phyloP scores from a whole-genome alignment of 495 filamentous ascomycete genomes.

The Daldinia grandis region DNA sequence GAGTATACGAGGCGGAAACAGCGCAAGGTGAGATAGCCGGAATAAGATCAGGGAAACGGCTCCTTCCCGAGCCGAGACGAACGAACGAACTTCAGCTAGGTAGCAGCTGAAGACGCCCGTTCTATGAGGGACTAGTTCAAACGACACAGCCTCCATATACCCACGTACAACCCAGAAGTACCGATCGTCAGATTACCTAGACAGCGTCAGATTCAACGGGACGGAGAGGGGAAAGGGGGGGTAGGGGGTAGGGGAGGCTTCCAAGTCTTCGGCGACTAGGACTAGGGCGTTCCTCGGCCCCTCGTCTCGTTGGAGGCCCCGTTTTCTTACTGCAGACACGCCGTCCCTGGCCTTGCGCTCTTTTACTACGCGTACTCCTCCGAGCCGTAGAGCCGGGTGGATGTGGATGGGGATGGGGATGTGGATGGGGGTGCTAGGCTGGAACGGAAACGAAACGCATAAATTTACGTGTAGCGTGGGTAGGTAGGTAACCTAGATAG shows the following conservation, averaged over 20 bases:
- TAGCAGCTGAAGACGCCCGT: background rate
- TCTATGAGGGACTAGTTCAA: background rate
- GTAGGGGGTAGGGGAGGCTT: background rate
- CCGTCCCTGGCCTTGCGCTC: background rate
- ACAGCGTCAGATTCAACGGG: conserved; percentile 1
- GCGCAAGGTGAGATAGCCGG: background rate
- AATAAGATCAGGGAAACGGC: conserved; percentile 1
- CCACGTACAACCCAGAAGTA: background rate
- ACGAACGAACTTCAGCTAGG: background rate
- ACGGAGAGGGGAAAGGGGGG: background rate
- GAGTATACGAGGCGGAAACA: background rate
- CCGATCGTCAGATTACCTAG: conserved; percentile 15
- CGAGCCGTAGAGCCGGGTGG: conserved; percentile 22
- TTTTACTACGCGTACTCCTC: conserved; percentile 2
- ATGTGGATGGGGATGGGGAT: background rate
- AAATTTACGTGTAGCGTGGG: conserved; percentile 5
- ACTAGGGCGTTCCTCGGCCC: conserved; percentile 5
- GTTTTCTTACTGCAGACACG: conserved; percentile 6
- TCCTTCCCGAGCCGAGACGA: background rate
- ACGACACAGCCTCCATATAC: background rate
- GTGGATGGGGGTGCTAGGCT: background rate
- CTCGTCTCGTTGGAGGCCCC: conserved; percentile 20
- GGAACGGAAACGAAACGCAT: conserved; percentile 39
- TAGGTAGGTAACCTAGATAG: background rate
- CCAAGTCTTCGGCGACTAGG: background rate